These are phyloP conservation scores for Paramecium primaurelia DNA, from an alignment of 73 alveolate species.

Conservation along the genomic window DNA sequence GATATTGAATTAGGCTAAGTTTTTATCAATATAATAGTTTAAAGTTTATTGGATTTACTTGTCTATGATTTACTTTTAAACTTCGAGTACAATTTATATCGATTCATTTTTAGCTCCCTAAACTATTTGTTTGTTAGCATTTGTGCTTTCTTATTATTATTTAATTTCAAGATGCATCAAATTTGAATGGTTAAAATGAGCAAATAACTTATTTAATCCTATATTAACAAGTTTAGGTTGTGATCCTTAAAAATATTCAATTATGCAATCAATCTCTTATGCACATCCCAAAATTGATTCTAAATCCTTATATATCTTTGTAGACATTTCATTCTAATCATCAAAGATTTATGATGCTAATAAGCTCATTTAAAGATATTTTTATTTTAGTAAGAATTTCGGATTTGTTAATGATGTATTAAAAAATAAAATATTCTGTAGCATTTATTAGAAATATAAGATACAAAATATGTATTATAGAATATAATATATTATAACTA, in stretches of 20 bases:
- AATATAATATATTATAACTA: no score
- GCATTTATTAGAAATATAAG: no score
- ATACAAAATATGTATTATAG: no score
- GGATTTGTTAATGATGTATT: background rate
- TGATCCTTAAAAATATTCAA: background rate
- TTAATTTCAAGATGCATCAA: background rate
- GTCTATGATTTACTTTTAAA: background rate
- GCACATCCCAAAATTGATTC: background rate
- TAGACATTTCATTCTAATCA: background rate
- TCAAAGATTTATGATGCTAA: background rate
- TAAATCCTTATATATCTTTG: background rate
- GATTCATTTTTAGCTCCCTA: background rate
- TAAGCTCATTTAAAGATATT: background rate
- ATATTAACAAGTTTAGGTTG: background rate
- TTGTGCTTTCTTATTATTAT: background rate
- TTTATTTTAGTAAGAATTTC: background rate
- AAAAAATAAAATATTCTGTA: background rate
- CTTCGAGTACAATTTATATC: background rate
- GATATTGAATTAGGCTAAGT: background rate
- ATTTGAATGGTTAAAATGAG: background rate
- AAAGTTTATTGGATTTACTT: background rate
- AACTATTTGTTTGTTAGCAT: background rate
- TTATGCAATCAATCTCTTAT: background rate
- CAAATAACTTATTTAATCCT: background rate
- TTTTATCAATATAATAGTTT: background rate